These are phyloP conservation scores for Ogataea parapolymorpha DNA, from an alignment of 805 yeast species.

Conservation along the genomic window DNA sequence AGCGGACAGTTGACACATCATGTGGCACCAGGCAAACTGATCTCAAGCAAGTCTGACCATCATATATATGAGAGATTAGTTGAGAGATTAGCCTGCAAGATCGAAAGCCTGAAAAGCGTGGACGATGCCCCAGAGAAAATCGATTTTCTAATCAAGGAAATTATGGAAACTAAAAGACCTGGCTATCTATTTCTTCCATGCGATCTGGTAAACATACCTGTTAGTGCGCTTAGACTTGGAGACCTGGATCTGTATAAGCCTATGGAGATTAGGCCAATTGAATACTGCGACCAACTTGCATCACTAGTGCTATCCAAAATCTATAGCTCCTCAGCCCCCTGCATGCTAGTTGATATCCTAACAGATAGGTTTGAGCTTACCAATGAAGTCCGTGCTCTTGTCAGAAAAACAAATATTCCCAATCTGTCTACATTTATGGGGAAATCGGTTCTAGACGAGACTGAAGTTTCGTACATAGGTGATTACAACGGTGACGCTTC, in stretches of 20 bases:
- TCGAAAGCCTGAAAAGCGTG: constrained; percentile 46
- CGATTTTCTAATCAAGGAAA: constrained; percentile 59
- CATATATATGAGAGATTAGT: constrained; percentile 64
- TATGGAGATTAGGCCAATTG: constrained; percentile 3
- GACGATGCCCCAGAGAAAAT: constrained; percentile 53
- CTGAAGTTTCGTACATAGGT: constrained; percentile 62
- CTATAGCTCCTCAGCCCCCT: constrained; percentile 54
- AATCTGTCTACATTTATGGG: constrained; percentile 65
- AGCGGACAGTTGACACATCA: constrained; percentile 49
- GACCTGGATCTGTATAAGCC: constrained; percentile 1
- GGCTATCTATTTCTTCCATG: constrained; percentile 79
- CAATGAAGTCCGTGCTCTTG: constrained; percentile 44
- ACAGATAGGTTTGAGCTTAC: constrained; percentile 58
- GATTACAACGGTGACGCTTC: constrained; percentile 66
- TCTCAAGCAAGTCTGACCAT: constrained; percentile 55
- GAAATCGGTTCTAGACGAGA: constrained; percentile 71
- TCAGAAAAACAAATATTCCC: constrained; percentile 48
- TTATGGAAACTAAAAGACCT: constrained; percentile 63
- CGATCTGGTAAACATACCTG: constrained; percentile 52
- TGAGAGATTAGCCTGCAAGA: constrained; percentile 50
- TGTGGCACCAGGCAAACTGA: constrained; percentile 49
- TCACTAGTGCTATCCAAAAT: constrained; percentile 46
- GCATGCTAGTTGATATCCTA: constrained; percentile 68
- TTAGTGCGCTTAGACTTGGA: constrained; percentile 34
- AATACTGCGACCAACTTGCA: constrained; percentile 27